phyloP scores from a whole-genome alignment of 2,329 filamentous ascomycete species.

The Lasiodiplodia theobromae region DNA sequence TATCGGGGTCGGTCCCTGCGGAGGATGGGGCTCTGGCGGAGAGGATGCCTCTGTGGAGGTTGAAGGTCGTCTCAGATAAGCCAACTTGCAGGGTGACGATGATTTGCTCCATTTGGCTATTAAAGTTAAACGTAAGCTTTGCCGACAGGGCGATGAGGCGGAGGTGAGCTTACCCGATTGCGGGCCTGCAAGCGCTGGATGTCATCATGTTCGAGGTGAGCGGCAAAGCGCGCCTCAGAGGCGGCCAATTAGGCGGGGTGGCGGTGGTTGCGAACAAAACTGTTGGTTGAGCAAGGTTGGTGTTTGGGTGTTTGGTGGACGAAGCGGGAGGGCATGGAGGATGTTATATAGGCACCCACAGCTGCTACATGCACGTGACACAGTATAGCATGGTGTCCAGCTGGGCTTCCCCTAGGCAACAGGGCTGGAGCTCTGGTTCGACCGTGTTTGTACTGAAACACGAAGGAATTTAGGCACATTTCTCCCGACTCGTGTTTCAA shows the following conservation, averaged over 20 bases:
- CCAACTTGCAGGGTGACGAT: conserved; percentile 4
- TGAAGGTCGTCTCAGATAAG: not conserved
- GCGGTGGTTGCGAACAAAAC: too few relatives aligned
- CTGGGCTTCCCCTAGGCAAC: not conserved
- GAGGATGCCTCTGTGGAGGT: not conserved
- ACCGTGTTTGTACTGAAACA: not conserved
- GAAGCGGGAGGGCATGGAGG: too few relatives aligned
- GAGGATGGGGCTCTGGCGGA: not conserved
- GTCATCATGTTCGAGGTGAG: too few relatives aligned
- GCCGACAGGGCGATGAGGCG: too few relatives aligned
- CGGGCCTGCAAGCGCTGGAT: too few relatives aligned
- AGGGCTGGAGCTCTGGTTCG: not conserved
- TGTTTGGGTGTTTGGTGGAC: not conserved
- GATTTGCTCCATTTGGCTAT: not conserved
- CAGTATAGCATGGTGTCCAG: not conserved
- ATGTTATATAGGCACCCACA: not conserved
- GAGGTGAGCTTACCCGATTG: too few relatives aligned
- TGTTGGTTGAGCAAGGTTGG: not conserved
- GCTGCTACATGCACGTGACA: not conserved
- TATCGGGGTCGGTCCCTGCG: not conserved
- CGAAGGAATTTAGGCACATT: too few relatives aligned
- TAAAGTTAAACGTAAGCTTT: too few relatives aligned
- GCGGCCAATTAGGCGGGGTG: too few relatives aligned
- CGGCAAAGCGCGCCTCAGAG: too few relatives aligned
- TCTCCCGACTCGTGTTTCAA: too few relatives aligned